Conservation (phyloP, 2,329 filamentous ascomycete genomes). For the Claviceps cyperi region DNA sequence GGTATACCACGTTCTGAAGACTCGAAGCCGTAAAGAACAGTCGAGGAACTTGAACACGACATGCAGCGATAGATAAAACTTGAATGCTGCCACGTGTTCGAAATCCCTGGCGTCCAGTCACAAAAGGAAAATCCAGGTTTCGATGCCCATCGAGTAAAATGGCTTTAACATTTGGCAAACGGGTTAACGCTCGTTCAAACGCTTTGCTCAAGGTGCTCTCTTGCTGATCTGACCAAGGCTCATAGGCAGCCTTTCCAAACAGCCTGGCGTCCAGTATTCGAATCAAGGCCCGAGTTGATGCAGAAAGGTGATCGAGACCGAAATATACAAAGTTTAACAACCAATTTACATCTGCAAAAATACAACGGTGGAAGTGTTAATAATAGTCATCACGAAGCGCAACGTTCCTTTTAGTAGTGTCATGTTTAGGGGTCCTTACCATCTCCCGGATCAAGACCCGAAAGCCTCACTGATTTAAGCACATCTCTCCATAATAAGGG, state of each 20-base stretch:
- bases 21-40: constrained; percentile 24
- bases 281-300: constrained; percentile 28
- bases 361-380: background rate
- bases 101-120: constrained; percentile 13
- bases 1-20: constrained; percentile 30
- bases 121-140: constrained; percentile 26
- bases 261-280: constrained; percentile 32
- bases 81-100: constrained; percentile 8
- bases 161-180: constrained; percentile 30
- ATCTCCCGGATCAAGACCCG: constrained; percentile 29
- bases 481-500: constrained; percentile 39
- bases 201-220: constrained; percentile 21
- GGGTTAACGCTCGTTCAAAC: constrained; percentile 22
- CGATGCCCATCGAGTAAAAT: constrained; percentile 33
- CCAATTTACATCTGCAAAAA: constrained; percentile 32
- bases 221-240: constrained; percentile 26
- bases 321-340: constrained; percentile 30
- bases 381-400: background rate
- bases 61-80: constrained; percentile 32
- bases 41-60: constrained; percentile 23
- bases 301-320: constrained; percentile 20
- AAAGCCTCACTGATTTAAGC: constrained; percentile 22
- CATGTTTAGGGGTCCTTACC: constrained; percentile 21
- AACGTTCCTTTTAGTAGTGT: no score
- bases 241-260: constrained; percentile 25